Conservation (phyloP, 2,329 filamentous ascomycete genomes). For the Berkeleyomyces rouxiae region DNA sequence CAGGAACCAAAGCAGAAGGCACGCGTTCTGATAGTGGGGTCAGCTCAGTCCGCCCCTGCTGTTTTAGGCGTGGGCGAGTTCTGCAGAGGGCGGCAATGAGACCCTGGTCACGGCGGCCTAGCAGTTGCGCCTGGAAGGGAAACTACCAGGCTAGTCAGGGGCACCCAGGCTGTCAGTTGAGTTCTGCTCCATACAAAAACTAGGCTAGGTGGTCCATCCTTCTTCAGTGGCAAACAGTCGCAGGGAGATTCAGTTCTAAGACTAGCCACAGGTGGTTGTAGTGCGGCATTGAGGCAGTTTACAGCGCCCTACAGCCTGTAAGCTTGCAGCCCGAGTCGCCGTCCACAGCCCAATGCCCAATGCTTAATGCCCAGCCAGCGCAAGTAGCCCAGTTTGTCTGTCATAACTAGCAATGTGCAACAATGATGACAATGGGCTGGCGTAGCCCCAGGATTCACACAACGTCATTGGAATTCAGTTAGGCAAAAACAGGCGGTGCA, state of each 20-base stretch:
- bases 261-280: background rate
- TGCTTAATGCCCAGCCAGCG: background rate
- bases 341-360: background rate
- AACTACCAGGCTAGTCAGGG: background rate
- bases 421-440: too few species aligned
- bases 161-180: conserved; percentile 1
- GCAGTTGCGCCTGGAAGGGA: background rate
- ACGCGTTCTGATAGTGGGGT: background rate
- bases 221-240: background rate
- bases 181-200: too few species aligned
- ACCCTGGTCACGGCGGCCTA: background rate
- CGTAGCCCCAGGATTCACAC: background rate
- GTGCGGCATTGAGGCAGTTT: background rate
- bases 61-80: background rate
- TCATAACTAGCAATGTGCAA: too few species aligned
- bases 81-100: background rate
- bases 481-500: background rate
- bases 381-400: background rate
- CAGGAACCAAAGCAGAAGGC: background rate
- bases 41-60: background rate
- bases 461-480: background rate
- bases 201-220: too few species aligned
- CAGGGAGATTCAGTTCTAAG: background rate
- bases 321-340: background rate
- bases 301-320: background rate